phyloP scores from a whole-genome alignment of 2,329 filamentous ascomycete species.

The Neopestalotiopsis sp. region DNA sequence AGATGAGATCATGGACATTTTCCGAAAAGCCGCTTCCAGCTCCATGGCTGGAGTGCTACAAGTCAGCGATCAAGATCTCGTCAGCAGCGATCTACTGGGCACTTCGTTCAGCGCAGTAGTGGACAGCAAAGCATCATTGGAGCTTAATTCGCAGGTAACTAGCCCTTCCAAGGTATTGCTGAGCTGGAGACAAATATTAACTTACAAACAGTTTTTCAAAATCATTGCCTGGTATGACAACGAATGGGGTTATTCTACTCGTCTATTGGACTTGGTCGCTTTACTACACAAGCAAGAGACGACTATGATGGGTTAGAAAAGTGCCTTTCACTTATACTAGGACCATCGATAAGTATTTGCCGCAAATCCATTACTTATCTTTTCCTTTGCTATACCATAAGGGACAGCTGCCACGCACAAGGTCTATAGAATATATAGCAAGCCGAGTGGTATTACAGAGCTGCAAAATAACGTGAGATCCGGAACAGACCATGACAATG shows the following conservation, averaged over 20 bases:
- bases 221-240: constrained; percentile 12
- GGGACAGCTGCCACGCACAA: no score
- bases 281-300: constrained; percentile 1
- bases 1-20: neutral
- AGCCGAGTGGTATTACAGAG: no score
- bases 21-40: neutral
- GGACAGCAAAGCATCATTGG: neutral
- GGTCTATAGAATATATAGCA: no score
- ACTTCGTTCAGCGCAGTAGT: neutral
- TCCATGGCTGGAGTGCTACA: neutral
- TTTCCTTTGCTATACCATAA: no score
- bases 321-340: neutral
- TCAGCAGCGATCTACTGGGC: constrained; percentile 5
- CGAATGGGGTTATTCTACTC: constrained; percentile 9
- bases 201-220: neutral
- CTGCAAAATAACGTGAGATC: no score
- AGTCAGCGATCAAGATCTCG: constrained; percentile 7
- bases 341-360: neutral
- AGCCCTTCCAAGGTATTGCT: no score
- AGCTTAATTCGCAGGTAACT: neutral
- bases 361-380: neutral
- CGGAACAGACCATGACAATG: no score
- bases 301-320: neutral
- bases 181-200: neutral
- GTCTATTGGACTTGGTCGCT: neutral